phyloP scores from a whole-genome alignment of 2,329 filamentous ascomycete species.

The Dothistroma pini region DNA sequence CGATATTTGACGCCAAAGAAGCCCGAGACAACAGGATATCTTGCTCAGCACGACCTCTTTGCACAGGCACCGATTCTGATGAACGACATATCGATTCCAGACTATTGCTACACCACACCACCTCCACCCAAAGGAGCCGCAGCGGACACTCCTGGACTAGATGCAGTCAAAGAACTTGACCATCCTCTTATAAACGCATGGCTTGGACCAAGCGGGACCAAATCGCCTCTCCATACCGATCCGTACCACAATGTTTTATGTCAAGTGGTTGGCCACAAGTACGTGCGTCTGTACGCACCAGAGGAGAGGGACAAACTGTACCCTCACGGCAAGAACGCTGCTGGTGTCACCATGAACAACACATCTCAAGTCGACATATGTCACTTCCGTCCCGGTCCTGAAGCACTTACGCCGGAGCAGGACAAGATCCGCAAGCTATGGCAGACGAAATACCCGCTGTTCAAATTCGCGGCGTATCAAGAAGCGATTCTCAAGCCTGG shows the following conservation, averaged over 20 bases:
- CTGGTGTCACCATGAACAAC: constrained; percentile 85
- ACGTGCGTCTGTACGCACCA: constrained; percentile 82
- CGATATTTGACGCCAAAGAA: constrained; percentile 51
- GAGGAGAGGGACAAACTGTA: constrained; percentile 55
- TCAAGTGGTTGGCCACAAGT: constrained; percentile 87
- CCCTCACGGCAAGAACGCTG: constrained; percentile 58
- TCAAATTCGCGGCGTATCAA: constrained; percentile 60
- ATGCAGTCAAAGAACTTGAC: constrained; percentile 29
- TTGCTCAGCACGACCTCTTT: constrained; percentile 89
- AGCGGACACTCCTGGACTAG: constrained; percentile 22
- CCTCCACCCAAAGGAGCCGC: constrained; percentile 45
- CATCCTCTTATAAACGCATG: constrained; percentile 80
- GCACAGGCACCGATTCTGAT: constrained; percentile 73
- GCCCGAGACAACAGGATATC: constrained; percentile 59
- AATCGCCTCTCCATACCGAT: constrained; percentile 90
- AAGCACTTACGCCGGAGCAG: not conserved
- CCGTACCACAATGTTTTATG: constrained; percentile 89
- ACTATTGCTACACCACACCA: constrained; percentile 74
- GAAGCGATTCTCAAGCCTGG: constrained; percentile 78
- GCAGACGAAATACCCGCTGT: constrained; percentile 47
- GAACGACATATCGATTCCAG: constrained; percentile 73
- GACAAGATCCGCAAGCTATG: constrained; percentile 23
- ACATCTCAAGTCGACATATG: constrained; percentile 73
- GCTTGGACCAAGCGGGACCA: constrained; percentile 84
- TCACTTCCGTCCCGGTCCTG: constrained; percentile 10